These are phyloP conservation scores for Meyerozyma smithsonii DNA, from an alignment of 1,139 yeast species.

Conservation along the genomic window DNA sequence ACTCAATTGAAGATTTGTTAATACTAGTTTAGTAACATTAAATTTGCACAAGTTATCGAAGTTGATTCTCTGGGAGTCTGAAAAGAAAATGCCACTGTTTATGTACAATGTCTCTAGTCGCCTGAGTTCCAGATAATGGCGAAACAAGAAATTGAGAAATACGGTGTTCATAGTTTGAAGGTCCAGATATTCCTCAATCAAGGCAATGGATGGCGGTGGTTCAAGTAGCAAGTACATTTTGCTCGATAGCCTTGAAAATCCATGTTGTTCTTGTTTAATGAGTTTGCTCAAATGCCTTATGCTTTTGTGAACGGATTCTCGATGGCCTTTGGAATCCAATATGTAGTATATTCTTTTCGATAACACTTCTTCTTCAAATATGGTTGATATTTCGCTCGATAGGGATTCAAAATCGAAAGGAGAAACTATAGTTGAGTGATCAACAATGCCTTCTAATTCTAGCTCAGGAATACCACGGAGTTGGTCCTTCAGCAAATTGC, in stretches of 20 bases:
- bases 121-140: not conserved
- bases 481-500: not conserved
- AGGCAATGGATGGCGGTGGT: slow-evolving; percentile 1
- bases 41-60: slow-evolving; percentile 2
- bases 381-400: no score
- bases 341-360: slow-evolving; percentile 2
- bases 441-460: slow-evolving; percentile 2
- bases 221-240: slow-evolving; percentile 4
- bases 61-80: not conserved
- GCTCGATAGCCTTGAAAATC: slow-evolving; percentile 1
- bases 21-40: not conserved
- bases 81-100: slow-evolving; percentile 1
- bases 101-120: slow-evolving; percentile 2
- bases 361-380: not conserved
- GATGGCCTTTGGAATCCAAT: slow-evolving; percentile 5
- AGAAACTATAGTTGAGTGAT: not conserved
- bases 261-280: slow-evolving; percentile 1
- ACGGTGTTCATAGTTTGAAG: slow-evolving; percentile 4
- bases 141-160: slow-evolving; percentile 6
- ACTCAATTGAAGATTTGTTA: slow-evolving; percentile 4
- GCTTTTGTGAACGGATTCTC: slow-evolving; percentile 6
- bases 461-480: slow-evolving; percentile 3
- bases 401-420: not conserved
- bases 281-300: slow-evolving; percentile 6
- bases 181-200: slow-evolving; percentile 4